These are phyloP conservation scores for Calonectria naviculata DNA, from an alignment of 2,329 filamentous ascomycete species.

Conservation along the genomic window DNA sequence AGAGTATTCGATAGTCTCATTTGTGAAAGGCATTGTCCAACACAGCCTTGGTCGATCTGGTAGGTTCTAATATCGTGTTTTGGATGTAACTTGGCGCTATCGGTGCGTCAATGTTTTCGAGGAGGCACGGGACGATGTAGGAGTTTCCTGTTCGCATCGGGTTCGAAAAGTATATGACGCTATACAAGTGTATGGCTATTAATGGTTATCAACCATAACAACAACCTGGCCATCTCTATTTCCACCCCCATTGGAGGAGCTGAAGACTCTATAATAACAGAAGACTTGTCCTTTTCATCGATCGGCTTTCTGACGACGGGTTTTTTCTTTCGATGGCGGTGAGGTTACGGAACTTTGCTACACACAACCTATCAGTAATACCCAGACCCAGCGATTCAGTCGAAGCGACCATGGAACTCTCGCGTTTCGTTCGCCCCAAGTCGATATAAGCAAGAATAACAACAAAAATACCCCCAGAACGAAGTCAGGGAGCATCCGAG, in stretches of 20 bases:
- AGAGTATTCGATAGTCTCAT: neutral
- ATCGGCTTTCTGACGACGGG: conserved; percentile 3
- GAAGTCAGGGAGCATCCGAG: conserved; percentile 5
- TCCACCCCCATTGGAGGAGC: neutral
- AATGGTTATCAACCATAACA: neutral
- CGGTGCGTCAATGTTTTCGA: neutral
- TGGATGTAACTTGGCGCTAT: neutral
- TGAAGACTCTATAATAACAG: neutral
- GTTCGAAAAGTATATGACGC: neutral
- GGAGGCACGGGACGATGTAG: neutral
- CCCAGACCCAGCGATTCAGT: neutral
- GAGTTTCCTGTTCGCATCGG: neutral
- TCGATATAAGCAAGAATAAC: neutral
- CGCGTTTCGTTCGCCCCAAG: neutral
- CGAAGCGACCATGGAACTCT: conserved; percentile 9
- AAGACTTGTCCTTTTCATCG: neutral
- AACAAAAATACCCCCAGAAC: neutral
- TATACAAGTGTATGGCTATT: neutral
- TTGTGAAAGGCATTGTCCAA: neutral
- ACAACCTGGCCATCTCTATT: neutral
- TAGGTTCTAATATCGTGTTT: neutral
- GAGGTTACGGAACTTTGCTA: conserved; percentile 1
- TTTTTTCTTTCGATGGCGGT: conserved; percentile 1
- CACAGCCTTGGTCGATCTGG: neutral
- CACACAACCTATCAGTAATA: conserved; percentile 3